Evolutionary conservation across 495 filamentous ascomycete genomes (phyloP).

Genomic region (Penicillium soppii): DNA sequence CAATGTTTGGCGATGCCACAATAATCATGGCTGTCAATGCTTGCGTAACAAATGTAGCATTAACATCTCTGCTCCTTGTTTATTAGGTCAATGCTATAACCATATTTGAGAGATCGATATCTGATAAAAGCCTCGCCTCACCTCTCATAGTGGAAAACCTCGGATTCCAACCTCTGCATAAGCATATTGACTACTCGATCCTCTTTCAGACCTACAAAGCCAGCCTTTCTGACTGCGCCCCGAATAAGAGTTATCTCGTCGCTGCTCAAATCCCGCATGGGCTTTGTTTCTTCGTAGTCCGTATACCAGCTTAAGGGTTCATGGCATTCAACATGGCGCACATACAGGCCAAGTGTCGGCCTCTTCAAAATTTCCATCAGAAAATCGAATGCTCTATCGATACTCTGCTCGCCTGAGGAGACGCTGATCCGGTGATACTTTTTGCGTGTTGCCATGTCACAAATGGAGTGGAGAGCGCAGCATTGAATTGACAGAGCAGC

Average conservation of each 20-base stretch:
- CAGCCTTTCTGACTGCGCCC: conserved; percentile 13
- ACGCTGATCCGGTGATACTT: conserved; percentile 17
- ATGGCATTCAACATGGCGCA: background rate
- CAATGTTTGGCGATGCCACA: conserved; percentile 26
- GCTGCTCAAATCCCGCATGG: conserved; percentile 10
- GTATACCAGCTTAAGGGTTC: too few relatives aligned
- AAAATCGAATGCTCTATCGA: conserved; percentile 13
- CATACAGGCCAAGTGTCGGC: background rate
- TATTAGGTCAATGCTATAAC: background rate
- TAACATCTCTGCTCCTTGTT: background rate
- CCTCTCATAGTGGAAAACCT: background rate
- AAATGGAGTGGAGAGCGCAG: conserved; percentile 18
- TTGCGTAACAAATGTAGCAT: conserved; percentile 18
- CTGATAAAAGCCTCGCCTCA: background rate
- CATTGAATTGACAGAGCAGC: conserved; percentile 24
- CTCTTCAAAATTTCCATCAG: conserved; percentile 1
- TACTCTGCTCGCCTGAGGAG: background rate
- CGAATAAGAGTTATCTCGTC: conserved; percentile 16
- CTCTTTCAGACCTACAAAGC: conserved; percentile 15
- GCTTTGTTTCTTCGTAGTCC: background rate
- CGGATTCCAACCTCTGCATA: conserved; percentile 8
- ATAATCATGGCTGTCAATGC: conserved; percentile 24
- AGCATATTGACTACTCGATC: conserved; percentile 22
- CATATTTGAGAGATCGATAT: background rate
- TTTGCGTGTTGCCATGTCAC: conserved; percentile 23